A percentile compares a stretch with the other conserved stretches of the same genome.
phyloP scores from a whole-genome alignment of 805 yeast species.

The Dipodascopsis uninucleata region DNA sequence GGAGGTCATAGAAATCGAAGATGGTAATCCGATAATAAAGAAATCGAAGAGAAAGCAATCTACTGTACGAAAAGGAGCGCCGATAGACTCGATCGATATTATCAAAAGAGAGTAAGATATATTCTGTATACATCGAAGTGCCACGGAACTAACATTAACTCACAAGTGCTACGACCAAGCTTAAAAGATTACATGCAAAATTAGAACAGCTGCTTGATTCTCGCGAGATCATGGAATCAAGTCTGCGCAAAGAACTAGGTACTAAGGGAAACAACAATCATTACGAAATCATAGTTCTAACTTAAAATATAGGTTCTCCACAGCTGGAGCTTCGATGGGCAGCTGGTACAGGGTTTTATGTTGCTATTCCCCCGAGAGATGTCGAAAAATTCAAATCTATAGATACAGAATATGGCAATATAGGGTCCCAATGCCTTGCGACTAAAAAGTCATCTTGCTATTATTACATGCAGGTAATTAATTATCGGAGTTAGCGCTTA shows the following conservation, averaged over 20 bases:
- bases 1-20: conserved; percentile 16
- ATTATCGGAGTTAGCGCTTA: not conserved
- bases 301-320: too few species aligned
- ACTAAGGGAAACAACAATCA: too few species aligned
- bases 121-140: too few species aligned
- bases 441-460: conserved; percentile 14
- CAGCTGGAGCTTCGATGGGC: conserved; percentile 41
- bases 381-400: conserved; percentile 10
- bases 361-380: conserved; percentile 41
- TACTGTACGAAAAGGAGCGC: conserved; percentile 24
- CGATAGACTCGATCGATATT: conserved; percentile 30
- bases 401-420: conserved; percentile 12
- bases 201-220: conserved; percentile 33
- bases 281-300: too few species aligned
- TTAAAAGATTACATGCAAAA: conserved; percentile 39
- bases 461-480: conserved; percentile 16
- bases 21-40: conserved; percentile 28
- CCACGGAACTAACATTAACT: not conserved
- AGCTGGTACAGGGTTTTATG: conserved; percentile 46
- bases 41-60: conserved; percentile 17
- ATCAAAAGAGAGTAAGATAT: conserved; percentile 22
- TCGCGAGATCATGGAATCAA: conserved; percentile 30
- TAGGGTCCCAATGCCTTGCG: conserved; percentile 12
- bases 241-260: conserved; percentile 23
- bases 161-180: conserved; percentile 33